Evolutionary conservation across 179 eudicot species (phyloP).

Genomic region (Beta corolliflora): DNA sequence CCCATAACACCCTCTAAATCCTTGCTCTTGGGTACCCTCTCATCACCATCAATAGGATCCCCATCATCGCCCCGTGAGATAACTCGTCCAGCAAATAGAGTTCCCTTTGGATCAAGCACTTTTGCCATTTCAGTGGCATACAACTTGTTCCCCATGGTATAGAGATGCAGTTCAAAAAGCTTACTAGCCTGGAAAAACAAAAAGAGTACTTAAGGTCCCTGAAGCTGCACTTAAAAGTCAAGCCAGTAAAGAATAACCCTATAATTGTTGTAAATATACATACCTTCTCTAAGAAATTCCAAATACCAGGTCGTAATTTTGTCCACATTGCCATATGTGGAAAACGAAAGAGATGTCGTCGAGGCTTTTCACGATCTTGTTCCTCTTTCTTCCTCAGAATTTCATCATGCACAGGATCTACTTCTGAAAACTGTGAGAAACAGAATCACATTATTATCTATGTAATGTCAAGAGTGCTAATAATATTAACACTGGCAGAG

Average conservation of each 20-base stretch:
- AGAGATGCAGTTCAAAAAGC: conserved; percentile 88
- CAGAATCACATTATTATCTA: conserved; percentile 6
- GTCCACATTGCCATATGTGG: conserved; percentile 99
- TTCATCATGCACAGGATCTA: conserved; percentile 86
- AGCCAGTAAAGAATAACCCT: background rate
- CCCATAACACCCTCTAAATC: conserved; percentile 99
- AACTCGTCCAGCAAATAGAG: conserved; percentile 88
- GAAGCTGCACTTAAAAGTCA: background rate
- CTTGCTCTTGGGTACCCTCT: conserved; percentile 84
- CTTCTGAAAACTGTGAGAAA: conserved; percentile 72
- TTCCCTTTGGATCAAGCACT: conserved; percentile 96
- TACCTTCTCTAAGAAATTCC: conserved; percentile 99
- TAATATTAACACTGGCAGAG: background rate
- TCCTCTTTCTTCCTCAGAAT: conserved; percentile 94
- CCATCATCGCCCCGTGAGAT: conserved; percentile 93
- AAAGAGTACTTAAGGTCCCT: conserved; percentile 7
- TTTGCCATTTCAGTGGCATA: conserved; percentile 99
- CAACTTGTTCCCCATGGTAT: conserved; percentile 96
- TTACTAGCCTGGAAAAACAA: conserved; percentile 74
- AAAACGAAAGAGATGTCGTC: conserved; percentile 87
- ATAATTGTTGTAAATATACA: background rate
- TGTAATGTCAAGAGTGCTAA: background rate
- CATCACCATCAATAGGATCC: conserved; percentile 80
- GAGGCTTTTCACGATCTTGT: conserved; percentile 84
- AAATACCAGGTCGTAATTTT: conserved; percentile 92